Evolutionary conservation across 495 filamentous ascomycete species (phyloP).

Genomic region (Hypoxylon cercidicola): DNA sequence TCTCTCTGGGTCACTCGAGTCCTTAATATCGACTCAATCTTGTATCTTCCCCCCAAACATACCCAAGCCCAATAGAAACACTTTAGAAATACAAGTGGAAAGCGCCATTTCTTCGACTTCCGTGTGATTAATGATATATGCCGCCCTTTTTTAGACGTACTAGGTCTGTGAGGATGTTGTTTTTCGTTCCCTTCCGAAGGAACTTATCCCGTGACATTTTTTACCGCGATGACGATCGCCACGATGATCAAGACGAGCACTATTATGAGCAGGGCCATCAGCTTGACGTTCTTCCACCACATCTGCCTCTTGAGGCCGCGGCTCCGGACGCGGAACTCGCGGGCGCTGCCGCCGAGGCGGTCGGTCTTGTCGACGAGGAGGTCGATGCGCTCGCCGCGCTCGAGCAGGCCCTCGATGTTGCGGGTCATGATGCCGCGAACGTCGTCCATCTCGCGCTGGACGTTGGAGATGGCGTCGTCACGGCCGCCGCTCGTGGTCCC

Average conservation of each 20-base stretch:
- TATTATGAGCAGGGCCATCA: constrained; percentile 85
- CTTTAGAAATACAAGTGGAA: constrained; percentile 18
- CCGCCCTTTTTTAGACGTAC: not conserved
- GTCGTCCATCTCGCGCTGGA: constrained; percentile 88
- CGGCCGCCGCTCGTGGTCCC: constrained; percentile 78
- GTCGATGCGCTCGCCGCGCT: constrained; percentile 95
- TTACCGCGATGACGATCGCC: constrained; percentile 56
- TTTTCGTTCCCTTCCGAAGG: no score
- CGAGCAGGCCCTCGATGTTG: constrained; percentile 96
- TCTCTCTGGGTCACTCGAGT: constrained; percentile 7
- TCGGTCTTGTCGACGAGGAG: constrained; percentile 98
- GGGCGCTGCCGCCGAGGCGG: constrained; percentile 81
- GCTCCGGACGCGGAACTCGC: constrained; percentile 89
- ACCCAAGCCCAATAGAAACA: constrained; percentile 17
- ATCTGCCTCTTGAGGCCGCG: constrained; percentile 86
- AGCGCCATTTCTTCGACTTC: not conserved
- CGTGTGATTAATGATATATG: not conserved
- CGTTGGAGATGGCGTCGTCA: constrained; percentile 85
- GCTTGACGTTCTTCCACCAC: constrained; percentile 99
- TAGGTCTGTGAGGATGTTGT: no score
- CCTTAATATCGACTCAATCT: constrained; percentile 1
- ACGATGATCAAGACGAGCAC: constrained; percentile 84
- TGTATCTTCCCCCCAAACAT: not conserved
- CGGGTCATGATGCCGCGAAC: constrained; percentile 97
- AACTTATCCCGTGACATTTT: constrained; percentile 44